Base-by-base conservation (phyloP, 176 grass and related monocot species). In the Coix lacrymajobi region DNA sequence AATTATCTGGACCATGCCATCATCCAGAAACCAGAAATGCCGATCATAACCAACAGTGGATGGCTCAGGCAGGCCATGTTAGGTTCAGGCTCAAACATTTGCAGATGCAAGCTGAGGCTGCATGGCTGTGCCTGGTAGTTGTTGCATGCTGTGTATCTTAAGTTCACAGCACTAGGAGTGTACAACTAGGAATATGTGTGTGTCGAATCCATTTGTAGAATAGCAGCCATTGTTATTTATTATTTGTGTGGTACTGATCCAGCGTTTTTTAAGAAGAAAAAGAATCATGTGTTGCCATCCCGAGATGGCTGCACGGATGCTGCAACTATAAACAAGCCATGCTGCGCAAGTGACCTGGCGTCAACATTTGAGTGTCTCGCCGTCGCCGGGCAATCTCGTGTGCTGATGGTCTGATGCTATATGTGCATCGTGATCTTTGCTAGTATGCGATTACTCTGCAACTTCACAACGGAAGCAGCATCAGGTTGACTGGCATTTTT, bases 141-240 rank as follows among this genome's bases (percentile, higher is more conserved):
- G 77, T 49, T 48, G 49, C 32, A 63, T 69, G 78, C 70, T 86
- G 88, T 72, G 60, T 29, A 49, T 32, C 57, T 78, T 30, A 16
- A 31, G 61, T 26, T 63, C 73, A 30, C 66, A 83, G 10, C 48
- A 41, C 39, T 20, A 81, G 32, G 22, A 38, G 4, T 57, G 52
- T 40, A 44, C 51, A 31, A 41, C 37, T 71, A 71, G 65, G 65
- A 57, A 43, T 30, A 9, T 41, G 34, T 29, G 52, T 40, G 48
- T 49, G n/a, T 71, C 31, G 25, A 20, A 81, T 72, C 11, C 36
- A 75, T 39, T 64, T 88, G 66, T 88, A 88, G 64, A 41, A 73
- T 63, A 88, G 76, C 24, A 29, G 9, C 32, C 49, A 44, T 39
- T 22, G 37, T 52, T 75, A n/a, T 32, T 75, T 56, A 33, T 52